Evolutionary conservation across 345 rosid species (phyloP), one percentile per base, ranked within the genome.

Genomic region (Citrus australasica): DNA sequence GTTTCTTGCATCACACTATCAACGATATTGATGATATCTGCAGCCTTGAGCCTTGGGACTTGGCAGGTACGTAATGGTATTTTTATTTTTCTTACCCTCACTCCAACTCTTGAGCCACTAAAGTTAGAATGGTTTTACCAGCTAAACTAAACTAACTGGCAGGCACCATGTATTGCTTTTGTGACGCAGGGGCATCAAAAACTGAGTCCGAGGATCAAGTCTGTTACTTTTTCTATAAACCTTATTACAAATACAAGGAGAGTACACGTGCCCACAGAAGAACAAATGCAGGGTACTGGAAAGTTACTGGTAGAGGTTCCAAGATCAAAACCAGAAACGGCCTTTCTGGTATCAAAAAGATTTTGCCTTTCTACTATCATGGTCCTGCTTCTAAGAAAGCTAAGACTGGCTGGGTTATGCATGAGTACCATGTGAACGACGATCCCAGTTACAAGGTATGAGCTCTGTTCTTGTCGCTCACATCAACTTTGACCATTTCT

Each of bases 261-360:
- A 77, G 80, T 55, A 69, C 35, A 5, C 71, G 67, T 0, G 42
- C 30, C 3, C 79, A 82, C 60, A 81, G 93, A 75, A 79, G 61
- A 2, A 84, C 87, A 5, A 40, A 13, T 37, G 7, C 22, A 32
- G 91, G 93, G 5, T 79, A 8, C 46, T 90, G 91, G 91, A 88
- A 90, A 80, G 6, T 74, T 32, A 85, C 91, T 0, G 92, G 92
- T 14, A 72, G 33, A 7, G 60, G 56, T 68, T 82, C 88, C 1
- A 3, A 33, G 22, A 70, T 87, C 63, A 77, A 68, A 28, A 75
- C 33, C 17, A 77, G 33, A 48, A 30, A 62, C 25, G 42, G 79
- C 6, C 79, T 65, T 65, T 86, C 86, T 24, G 92, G 89, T 14
- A 68, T 28, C 1, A 87, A 87, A 82, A 89, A 56, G 78, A 86